These are phyloP conservation scores for Xerocomus potaroensis DNA, from an alignment of 768 basidiomycete genomes.

Conservation along the genomic window DNA sequence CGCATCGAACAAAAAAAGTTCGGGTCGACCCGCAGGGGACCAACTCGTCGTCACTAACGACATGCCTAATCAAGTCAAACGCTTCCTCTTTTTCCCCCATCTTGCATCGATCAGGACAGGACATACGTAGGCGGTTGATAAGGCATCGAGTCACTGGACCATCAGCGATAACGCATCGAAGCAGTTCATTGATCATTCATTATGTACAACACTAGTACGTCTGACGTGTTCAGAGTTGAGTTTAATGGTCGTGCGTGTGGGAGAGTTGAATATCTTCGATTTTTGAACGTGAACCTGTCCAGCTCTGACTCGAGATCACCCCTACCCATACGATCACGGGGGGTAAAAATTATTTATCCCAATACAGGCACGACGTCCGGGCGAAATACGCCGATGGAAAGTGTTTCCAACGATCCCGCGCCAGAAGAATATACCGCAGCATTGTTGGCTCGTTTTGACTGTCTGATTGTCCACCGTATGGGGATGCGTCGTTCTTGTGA, in stretches of 20 bases:
- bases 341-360: not conserved
- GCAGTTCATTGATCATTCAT: not conserved
- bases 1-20: constrained; percentile 2
- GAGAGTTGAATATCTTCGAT: too few species aligned
- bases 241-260: not conserved
- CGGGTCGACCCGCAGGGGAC: not conserved
- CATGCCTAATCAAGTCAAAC: constrained; percentile 5
- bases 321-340: not conserved
- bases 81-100: not conserved
- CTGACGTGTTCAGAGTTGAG: not conserved
- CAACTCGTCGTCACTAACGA: constrained; percentile 5
- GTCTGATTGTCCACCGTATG: not conserved
- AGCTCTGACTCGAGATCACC: not conserved
- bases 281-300: too few species aligned
- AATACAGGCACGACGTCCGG: not conserved
- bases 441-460: constrained; percentile 10
- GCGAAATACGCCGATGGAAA: not conserved
- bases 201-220: not conserved
- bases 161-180: constrained; percentile 2
- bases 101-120: not conserved
- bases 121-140: constrained; percentile 10
- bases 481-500: not conserved
- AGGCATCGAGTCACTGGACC: constrained; percentile 15
- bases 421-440: not conserved
- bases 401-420: not conserved